Conservation (phyloP, 176 grass and related monocot genomes). For the Aegilops bicornis region DNA sequence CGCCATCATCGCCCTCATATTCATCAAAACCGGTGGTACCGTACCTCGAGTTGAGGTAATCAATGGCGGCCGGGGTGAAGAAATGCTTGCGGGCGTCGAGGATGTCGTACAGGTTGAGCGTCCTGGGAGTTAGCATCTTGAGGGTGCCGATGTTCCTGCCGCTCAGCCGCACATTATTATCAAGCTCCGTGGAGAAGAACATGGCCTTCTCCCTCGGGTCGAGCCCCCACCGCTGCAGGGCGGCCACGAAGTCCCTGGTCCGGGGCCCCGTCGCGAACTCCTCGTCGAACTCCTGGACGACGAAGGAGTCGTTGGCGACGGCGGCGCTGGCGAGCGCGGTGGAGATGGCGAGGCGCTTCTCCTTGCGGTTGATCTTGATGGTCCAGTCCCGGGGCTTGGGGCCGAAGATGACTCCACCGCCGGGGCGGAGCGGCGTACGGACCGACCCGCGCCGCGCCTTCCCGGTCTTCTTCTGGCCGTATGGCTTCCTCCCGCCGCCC, state of each 20-base stretch:
- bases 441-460: slow-evolving; percentile 73
- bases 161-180: slow-evolving; percentile 69
- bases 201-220: slow-evolving; percentile 84
- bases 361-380: slow-evolving; percentile 99
- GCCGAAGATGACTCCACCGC: slow-evolving; percentile 88
- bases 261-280: slow-evolving; percentile 54
- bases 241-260: slow-evolving; percentile 80
- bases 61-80: slow-evolving; percentile 63
- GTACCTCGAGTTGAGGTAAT: slow-evolving; percentile 91
- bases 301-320: slow-evolving; percentile 65
- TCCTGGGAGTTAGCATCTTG: slow-evolving; percentile 93
- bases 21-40: slow-evolving; percentile 41
- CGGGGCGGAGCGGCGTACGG: slow-evolving; percentile 91
- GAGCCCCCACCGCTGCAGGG: slow-evolving; percentile 82
- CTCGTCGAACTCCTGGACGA: slow-evolving; percentile 80
- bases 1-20: slow-evolving; percentile 28
- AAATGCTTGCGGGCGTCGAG: slow-evolving; percentile 77
- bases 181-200: slow-evolving; percentile 72
- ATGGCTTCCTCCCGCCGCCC: slow-evolving; percentile 81
- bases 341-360: slow-evolving; percentile 95
- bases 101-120: slow-evolving; percentile 89
- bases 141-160: slow-evolving; percentile 93
- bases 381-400: slow-evolving; percentile 97
- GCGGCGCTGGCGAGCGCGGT: slow-evolving; percentile 85
- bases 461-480: slow-evolving; percentile 88